These are phyloP conservation scores for Jacaranda mimosifolia DNA, from an alignment of 257 asterid genomes.

Conservation along the genomic window DNA sequence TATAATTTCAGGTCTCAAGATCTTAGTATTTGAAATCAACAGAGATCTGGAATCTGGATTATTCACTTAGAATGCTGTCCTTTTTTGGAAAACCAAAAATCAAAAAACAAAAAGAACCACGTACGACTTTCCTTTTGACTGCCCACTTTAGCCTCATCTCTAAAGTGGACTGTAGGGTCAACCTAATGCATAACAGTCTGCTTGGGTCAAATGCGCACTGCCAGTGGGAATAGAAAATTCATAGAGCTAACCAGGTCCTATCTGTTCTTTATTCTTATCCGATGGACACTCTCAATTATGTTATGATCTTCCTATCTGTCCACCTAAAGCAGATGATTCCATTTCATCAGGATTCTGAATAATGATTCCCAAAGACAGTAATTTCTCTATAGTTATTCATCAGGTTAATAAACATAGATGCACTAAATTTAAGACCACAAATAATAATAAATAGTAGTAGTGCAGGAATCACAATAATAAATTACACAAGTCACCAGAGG, in stretches of 20 bases:
- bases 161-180: neutral
- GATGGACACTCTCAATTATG: constrained; percentile 2
- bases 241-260: constrained; percentile 20
- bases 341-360: neutral
- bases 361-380: constrained; percentile 4
- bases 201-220: neutral
- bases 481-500: neutral
- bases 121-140: constrained; percentile 5
- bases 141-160: constrained; percentile 2
- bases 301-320: neutral
- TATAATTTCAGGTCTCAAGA: neutral
- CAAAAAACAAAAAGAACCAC: too few relatives aligned
- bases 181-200: neutral
- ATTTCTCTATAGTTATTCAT: constrained; percentile 4
- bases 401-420: neutral
- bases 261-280: constrained; percentile 14
- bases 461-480: neutral
- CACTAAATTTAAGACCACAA: neutral
- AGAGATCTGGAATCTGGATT: constrained; percentile 17
- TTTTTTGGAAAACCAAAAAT: too few relatives aligned
- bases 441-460: neutral
- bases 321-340: constrained; percentile 14
- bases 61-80: neutral
- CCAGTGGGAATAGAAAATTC: constrained; percentile 17
- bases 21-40: constrained; percentile 1